Percentiles rank a stretch among this genome's conserved stretches.
These are phyloP conservation scores for Phylloporus sp. DNA, from an alignment of 768 basidiomycete species.

Conservation along the genomic window DNA sequence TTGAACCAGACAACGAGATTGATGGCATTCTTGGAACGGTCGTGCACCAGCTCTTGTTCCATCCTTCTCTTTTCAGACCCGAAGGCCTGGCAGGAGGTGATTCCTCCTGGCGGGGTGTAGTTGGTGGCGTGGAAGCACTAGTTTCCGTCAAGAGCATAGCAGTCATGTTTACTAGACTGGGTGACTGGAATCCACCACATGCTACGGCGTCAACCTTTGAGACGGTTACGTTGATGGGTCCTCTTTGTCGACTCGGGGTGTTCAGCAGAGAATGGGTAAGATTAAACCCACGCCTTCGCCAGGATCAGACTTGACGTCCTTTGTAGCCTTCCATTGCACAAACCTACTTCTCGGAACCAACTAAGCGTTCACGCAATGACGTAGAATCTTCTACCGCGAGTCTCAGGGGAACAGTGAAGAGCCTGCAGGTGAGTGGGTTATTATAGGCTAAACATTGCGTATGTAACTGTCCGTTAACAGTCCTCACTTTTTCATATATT, in stretches of 20 bases:
- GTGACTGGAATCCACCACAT: conserved; percentile 64
- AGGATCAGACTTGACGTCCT: not conserved
- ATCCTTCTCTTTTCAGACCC: conserved; percentile 57
- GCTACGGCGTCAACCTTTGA: conserved; percentile 65
- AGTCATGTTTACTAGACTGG: conserved; percentile 69
- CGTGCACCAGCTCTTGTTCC: conserved; percentile 56
- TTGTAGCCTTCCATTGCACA: conserved; percentile 68
- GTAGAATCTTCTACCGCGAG: conserved; percentile 81
- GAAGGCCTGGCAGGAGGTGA: conserved; percentile 74
- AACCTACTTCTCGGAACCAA: conserved; percentile 83
- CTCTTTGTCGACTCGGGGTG: conserved; percentile 76
- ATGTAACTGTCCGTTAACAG: conserved; percentile 24
- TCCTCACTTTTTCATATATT: conserved; percentile 81
- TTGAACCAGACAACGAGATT: conserved; percentile 75
- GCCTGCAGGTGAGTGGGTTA: conserved; percentile 59
- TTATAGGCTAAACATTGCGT: not conserved
- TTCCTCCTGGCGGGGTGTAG: conserved; percentile 80
- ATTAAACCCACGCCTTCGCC: not conserved
- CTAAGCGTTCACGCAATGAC: conserved; percentile 68
- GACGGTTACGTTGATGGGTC: conserved; percentile 69
- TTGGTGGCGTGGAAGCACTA: conserved; percentile 77
- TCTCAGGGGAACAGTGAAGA: conserved; percentile 81
- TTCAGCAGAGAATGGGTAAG: conserved; percentile 88
- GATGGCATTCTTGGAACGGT: conserved; percentile 77
- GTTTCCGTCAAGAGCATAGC: conserved; percentile 83